Evolutionary conservation across 306 rosid species (phyloP).

Genomic region (Luffa aegyptiaca): DNA sequence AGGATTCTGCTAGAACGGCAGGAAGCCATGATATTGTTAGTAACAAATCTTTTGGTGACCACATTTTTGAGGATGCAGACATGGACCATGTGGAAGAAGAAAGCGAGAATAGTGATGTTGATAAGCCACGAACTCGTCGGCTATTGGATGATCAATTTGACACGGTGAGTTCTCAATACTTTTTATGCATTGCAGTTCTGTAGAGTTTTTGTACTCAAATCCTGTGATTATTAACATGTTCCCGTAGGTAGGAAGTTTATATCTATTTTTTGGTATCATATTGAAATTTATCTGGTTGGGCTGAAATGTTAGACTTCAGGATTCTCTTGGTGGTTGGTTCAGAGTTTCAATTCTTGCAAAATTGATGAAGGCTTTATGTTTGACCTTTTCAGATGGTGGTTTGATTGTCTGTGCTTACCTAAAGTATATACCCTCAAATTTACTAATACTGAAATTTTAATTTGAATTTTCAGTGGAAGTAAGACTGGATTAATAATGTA

Average conservation of each 20-base stretch:
- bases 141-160: conserved; percentile 82
- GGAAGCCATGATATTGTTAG: neutral
- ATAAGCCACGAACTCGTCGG: conserved; percentile 48
- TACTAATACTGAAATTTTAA: neutral
- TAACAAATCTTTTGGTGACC: conserved; percentile 10
- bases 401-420: neutral
- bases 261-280: neutral
- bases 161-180: conserved; percentile 36
- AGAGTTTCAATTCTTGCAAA: neutral
- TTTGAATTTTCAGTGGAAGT: neutral
- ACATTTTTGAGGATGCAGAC: conserved; percentile 14
- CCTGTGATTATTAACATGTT: neutral
- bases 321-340: neutral
- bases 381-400: neutral
- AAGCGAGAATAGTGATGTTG: conserved; percentile 15
- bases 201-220: neutral
- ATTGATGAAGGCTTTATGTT: neutral
- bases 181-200: neutral
- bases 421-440: neutral
- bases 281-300: neutral
- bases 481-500: neutral
- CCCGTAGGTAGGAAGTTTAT: neutral
- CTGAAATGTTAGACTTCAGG: neutral
- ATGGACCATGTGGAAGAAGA: neutral
- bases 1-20: conserved; percentile 6